phyloP scores from a whole-genome alignment of 495 filamentous ascomycete species.

The Parathielavia appendiculata region DNA sequence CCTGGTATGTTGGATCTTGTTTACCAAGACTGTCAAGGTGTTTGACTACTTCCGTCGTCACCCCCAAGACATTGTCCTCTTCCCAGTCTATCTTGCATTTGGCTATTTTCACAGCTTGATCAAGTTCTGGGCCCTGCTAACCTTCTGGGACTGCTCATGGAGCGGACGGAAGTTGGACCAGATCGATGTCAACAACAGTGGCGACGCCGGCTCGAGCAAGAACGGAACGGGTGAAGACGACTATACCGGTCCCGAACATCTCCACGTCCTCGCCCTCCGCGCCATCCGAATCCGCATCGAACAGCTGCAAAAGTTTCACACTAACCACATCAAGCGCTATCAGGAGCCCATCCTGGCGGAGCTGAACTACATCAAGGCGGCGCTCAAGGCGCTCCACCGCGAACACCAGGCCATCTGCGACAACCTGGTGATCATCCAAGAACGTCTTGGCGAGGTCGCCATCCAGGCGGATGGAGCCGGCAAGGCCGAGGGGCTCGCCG shows the following conservation, averaged over 20 bases:
- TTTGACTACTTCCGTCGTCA: conserved; percentile 53
- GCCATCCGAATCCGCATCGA: conserved; percentile 1
- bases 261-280: background rate
- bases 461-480: background rate
- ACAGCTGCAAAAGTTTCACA: background rate
- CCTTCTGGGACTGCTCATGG: conserved; percentile 38
- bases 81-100: conserved; percentile 53
- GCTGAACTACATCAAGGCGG: background rate
- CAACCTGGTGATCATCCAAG: background rate
- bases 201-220: background rate
- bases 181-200: background rate
- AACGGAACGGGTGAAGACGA: background rate
- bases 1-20: conserved; percentile 40
- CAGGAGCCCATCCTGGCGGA: background rate
- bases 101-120: conserved; percentile 58
- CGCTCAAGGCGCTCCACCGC: background rate
- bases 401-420: background rate
- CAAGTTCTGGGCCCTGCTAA: conserved; percentile 58
- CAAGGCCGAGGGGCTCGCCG: background rate
- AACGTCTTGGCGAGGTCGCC: background rate
- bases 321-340: background rate
- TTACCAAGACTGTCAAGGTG: conserved; percentile 59
- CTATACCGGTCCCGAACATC: background rate
- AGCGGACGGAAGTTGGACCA: conserved; percentile 23
- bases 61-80: conserved; percentile 50